A percentile compares a stretch with the other conserved stretches of the same genome.
phyloP scores from a whole-genome alignment of 2,329 filamentous ascomycete species.

The Daldinia sp. region DNA sequence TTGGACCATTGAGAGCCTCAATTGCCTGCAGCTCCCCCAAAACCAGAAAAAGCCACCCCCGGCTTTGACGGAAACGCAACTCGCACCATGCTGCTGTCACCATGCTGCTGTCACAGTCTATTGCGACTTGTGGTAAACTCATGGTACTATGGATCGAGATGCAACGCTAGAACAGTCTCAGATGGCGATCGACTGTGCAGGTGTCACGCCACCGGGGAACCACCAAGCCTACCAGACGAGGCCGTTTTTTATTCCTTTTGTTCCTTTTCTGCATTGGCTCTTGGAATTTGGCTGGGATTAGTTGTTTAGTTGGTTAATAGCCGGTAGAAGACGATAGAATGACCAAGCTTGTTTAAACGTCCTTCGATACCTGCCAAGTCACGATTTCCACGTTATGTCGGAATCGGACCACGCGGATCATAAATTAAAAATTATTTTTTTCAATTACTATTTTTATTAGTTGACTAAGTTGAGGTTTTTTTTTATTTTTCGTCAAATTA shows the following conservation, averaged over 20 bases:
- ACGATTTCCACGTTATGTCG: no score
- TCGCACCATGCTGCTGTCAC: no score
- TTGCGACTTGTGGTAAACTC: no score
- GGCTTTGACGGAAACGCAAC: conserved; percentile 31
- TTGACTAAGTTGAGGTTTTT: no score
- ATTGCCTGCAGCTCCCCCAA: conserved; percentile 14
- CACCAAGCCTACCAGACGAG: conserved; percentile 34
- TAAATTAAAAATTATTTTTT: no score
- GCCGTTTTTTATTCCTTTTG: conserved; percentile 17
- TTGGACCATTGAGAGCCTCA: conserved; percentile 38
- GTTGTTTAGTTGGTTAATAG: neutral
- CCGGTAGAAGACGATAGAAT: conserved; percentile 4
- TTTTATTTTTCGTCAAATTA: no score
- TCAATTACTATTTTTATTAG: no score
- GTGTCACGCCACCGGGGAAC: conserved; percentile 36
- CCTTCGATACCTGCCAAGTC: neutral
- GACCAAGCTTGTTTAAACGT: conserved; percentile 13
- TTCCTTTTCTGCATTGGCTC: neutral
- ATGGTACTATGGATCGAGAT: conserved; percentile 16
- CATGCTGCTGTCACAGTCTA: no score
- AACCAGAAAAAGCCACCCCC: conserved; percentile 20
- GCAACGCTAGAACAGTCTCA: conserved; percentile 31
- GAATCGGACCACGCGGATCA: no score
- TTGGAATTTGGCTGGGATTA: neutral
- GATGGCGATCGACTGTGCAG: conserved; percentile 31